phyloP scores from a whole-genome alignment of 129 eudicot species.

The Gnaphalium uliginosum region DNA sequence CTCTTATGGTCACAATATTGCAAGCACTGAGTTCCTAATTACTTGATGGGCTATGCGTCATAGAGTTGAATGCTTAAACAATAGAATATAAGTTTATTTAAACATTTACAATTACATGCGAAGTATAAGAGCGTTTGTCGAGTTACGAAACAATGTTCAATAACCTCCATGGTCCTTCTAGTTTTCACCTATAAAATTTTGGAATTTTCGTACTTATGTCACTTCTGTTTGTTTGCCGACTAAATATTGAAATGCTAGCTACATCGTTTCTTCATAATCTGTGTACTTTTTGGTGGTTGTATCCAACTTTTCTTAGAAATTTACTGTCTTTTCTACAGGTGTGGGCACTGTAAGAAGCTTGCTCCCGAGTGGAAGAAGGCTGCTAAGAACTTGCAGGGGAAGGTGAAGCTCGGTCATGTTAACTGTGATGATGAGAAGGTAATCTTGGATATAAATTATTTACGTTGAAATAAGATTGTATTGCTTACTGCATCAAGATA shows the following conservation, averaged over 20 bases:
- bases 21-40: not conserved
- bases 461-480: not conserved
- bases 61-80: not conserved
- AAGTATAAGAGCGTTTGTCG: not conserved
- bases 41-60: constrained; percentile 2
- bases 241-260: not conserved
- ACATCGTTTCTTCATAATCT: not conserved
- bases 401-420: constrained; percentile 95
- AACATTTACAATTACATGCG: not conserved
- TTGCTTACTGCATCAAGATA: not conserved
- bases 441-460: constrained; percentile 12
- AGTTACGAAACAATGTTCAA: not conserved
- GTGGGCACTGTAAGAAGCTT: constrained; percentile 99
- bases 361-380: constrained; percentile 99
- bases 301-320: constrained; percentile 3
- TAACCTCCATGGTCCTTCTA: not conserved
- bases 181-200: constrained; percentile 1
- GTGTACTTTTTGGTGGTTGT: not conserved
- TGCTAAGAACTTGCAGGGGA: constrained; percentile 83
- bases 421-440: constrained; percentile 94
- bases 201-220: not conserved
- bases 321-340: constrained; percentile 47
- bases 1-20: not conserved
- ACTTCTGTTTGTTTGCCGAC: not conserved
- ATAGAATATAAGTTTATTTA: not conserved